Base-by-base conservation (phyloP, 139 green algal species). In the Tetratostichococcus sp. region DNA sequence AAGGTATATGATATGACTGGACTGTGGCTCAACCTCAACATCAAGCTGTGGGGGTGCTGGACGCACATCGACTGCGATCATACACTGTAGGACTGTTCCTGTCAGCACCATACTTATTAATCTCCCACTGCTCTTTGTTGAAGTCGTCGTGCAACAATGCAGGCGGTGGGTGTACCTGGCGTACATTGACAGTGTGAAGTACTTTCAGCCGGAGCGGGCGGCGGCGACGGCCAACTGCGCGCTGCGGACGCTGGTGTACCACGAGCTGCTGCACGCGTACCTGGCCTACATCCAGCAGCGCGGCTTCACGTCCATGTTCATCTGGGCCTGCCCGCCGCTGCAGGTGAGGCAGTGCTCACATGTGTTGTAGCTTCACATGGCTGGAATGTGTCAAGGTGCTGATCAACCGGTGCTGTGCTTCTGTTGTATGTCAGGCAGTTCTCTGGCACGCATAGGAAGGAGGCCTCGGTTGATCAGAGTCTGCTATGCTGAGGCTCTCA, bases 181-280 rank as follows among this genome's bases (percentile, higher is more conserved):
- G 69, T 99, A 99, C 89, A 88, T 99, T 62, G 96, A 99, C 86
- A 93, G 81, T 8, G 90, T 99, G 75, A 98, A 97, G 83, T 98
- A 99, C 88, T 97, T 99, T 82, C 79, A 86, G 72, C 95, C 95
- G 0, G 90, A 97, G 77, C 74, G 91, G n/a, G 33, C 69, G 42
- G 78, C 62, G 21, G 75, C 72, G 30, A 4, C 69, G 25, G 80
- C 79, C 1, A 69, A 69, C 30, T 69, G 65, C 65, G 90, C 93
- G n/a, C 84, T 99, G 83, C 87, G 96, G 50, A 98, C 94, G 0
- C 87, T 93, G 65, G 90, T 98, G 43, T 99, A 99, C 89, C 95
- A 99, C 79, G 91, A 99, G 79, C 81, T 99, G 33, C 84, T 98
- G 75, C 57, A 93, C 32, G 91, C 77, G n/a, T 99, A 99, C 86